Evolutionary conservation across 768 basidiomycete species (phyloP), one percentile per base, ranked within the genome.

Genomic region (Grammothele lineata): DNA sequence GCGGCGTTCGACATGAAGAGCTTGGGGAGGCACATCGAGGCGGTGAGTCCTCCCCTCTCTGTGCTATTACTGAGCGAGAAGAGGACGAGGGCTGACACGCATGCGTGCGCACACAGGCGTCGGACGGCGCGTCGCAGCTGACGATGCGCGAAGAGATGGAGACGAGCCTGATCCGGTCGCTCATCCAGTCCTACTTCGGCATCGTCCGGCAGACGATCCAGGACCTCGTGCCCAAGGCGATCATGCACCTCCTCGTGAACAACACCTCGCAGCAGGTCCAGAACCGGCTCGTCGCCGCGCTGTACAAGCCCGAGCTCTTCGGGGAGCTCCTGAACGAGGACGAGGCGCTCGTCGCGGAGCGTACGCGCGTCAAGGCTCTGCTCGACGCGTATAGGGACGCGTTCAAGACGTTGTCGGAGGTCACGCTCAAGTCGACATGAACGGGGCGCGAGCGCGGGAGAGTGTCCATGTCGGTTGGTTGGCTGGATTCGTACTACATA

Each of bases 1-100:
- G 87, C 93, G 45, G 93, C 89, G 38, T 97, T 83, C 65, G 96
- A 98, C 64, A 99, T 99, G 96, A 97, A 92, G 76, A 96, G 92
- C 61, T 73, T 98, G 43, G 92, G 94, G 35, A 93, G 87, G 68
- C 96, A 99, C 61, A 89, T 99, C 49, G 96, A 99, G 67, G 90
- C 94, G 53, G 94, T 97, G 60, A 76, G 90, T 81, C 22, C n/a
- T n/a, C n/a, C n/a, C 12, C 24, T n/a, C 9, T 47, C 23, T 17
- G 27, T 35, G 15, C 38, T 35, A 15, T 19, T 21, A 11, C 37
- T 45, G 26, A n/a, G n/a, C n/a, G n/a, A n/a, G n/a, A n/a, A n/a
- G n/a, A n/a, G n/a, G n/a, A n/a, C n/a, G n/a, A n/a, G n/a, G n/a
- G n/a, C n/a, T n/a, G n/a, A n/a, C n/a, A 43, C 24, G 8, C 12